A percentile compares a stretch with the other conserved stretches of the same genome.
phyloP scores from a whole-genome alignment of 192 early-diverging fungal genomes.

The Backusella mclennaniae region DNA sequence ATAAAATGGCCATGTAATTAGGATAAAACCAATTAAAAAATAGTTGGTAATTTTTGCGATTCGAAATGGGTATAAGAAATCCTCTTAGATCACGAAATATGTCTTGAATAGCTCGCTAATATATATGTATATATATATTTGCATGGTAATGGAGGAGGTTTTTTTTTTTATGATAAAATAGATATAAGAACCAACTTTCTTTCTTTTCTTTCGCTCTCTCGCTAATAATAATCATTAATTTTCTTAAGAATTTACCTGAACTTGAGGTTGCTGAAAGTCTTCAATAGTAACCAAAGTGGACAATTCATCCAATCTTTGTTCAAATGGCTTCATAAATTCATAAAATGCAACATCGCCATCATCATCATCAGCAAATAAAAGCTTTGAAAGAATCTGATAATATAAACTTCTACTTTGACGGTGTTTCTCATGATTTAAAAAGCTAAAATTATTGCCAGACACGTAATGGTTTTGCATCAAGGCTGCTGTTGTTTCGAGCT shows the following conservation, averaged over 20 bases:
- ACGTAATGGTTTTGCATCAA: constrained; percentile 67
- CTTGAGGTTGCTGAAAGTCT: constrained; percentile 51
- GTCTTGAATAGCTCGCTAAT: constrained; percentile 53
- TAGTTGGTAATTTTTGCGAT: constrained; percentile 53
- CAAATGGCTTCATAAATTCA: constrained; percentile 75
- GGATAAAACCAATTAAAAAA: constrained; percentile 91
- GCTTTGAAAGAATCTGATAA: constrained; percentile 74
- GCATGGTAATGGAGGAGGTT: neutral
- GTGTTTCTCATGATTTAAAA: constrained; percentile 62
- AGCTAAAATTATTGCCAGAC: constrained; percentile 65
- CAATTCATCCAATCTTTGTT: constrained; percentile 52
- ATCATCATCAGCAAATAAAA: constrained; percentile 74
- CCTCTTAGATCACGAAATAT: constrained; percentile 78
- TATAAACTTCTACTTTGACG: constrained; percentile 63
- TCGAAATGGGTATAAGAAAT: constrained; percentile 63
- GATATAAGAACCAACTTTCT: neutral
- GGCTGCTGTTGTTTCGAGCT: constrained; percentile 64
- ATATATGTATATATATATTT: neutral
- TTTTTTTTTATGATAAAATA: neutral
- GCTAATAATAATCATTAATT: neutral
- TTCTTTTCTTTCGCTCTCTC: neutral
- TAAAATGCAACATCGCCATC: constrained; percentile 52
- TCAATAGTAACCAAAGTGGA: constrained; percentile 49
- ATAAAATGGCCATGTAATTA: constrained; percentile 58
- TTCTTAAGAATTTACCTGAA: constrained; percentile 34